Evolutionary conservation across 768 basidiomycete genomes (phyloP), one percentile per base, ranked within the genome.

Genomic region (Panaeolus papilionaceus): DNA sequence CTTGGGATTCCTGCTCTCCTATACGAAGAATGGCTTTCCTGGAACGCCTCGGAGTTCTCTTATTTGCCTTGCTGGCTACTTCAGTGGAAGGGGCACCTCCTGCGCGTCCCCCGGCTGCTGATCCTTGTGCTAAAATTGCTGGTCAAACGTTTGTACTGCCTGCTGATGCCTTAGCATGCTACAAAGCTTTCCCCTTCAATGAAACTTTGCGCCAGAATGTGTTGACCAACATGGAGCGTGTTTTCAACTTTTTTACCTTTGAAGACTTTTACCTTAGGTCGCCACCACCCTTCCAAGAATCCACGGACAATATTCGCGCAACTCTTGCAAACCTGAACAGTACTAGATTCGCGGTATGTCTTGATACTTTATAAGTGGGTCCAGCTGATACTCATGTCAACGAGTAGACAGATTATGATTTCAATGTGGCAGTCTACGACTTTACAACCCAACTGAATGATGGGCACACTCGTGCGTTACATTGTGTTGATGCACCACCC

Each of bases 351-450:
- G 75, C 74, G 69, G 87, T 86, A 66, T 65, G 77, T 73, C 20
- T 37, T 5, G 33, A 14, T 58, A 11, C 10, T 16, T 9, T 23
- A 49, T 37, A 28, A 58, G 20, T 10, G 4, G n/a, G 23, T 23
- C 26, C 26, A 12, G 12, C 7, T 26, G 28, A 14, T 49, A 7
- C n/a, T 58, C 28, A 58, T 18, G 7, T 47, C 16, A 9, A 58
- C 16, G 5, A 28, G 4, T 64, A 91, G 86, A 88, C 88, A 8
- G 89, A 90, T 69, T 91, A 88, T 68, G 88, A 89, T 72, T 89
- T 91, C 76, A 89, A 85, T 71, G 79, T 78, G 58, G 88, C 82
- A 45, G 71, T 91, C 18, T 89, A 85, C 68, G 80, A 87, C 64
- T 84, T 88, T 67, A 84, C 82, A 0, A 86, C 81, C 18, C 82